Evolutionary conservation across 192 early-diverging fungal genomes (phyloP), one percentile per base, ranked within the genome.

Genomic region (Backusella mclennaniae): DNA sequence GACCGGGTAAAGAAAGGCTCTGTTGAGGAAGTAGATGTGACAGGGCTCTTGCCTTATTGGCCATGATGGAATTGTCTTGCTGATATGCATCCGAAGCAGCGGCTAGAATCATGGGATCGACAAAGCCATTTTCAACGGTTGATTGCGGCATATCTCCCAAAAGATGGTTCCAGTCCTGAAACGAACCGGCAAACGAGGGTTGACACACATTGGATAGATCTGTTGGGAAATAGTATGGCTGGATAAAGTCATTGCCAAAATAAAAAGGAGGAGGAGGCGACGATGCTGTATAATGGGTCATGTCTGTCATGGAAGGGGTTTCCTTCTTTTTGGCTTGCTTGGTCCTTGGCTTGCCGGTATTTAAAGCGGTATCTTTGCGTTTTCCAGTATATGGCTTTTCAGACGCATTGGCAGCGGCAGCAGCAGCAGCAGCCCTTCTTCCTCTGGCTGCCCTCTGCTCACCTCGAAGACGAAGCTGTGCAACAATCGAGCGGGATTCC

Each of bases 401-500:
- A 23, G 56, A 26, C 3, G 56, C 23, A 26, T 11, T 63, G 11
- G 23, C 56, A 26, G 56, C 56, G n/a, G 74, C 74, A 1, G 74
- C 74, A 0, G 74, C 71, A 11, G 71, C 75, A 2, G 75, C 75
- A 26, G 75, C 75, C 21, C 78, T 75, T 66, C 72, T 82, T 35
- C 59, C 63, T 52, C 77, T 67, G 3, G 80, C 76, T 33, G 75
- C 75, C 7, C 71, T 59, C 53, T 82, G 80, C 41, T 82, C 80
- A n/a, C 80, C 80, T 44, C 76, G 44, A 9, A 82, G 56, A 11
- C 80, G 76, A 21, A 82, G 67, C 46, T 82, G 80, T 56, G 80
- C 80, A 21, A 82, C 73, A 26, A 82, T 82, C 0, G 80, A 74
- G 21, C 80, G 67, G 38, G 80, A 82, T 52, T 82, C 80, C 38